Evolutionary conservation across 169 alveolate species (phyloP), one percentile per base, ranked within the genome.

Genomic region (Cryptosporidium muris): DNA sequence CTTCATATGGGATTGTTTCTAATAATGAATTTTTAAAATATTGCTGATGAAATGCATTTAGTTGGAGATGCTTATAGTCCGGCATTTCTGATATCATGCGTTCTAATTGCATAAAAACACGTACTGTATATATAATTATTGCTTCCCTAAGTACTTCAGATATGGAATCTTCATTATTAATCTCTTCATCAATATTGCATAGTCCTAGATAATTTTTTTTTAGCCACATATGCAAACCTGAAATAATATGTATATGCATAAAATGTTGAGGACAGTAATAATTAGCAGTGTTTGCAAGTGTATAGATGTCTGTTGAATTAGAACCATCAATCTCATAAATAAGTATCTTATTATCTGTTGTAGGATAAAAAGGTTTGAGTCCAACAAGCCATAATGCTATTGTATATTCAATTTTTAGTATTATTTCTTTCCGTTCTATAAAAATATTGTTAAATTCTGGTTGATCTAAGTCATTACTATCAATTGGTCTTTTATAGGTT

Each of bases 271-370:
- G 82, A 0, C 38, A 16, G 34, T 67, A 67, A 7, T 25, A 25
- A 25, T 52, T 40, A 8, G 45, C 51, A 2, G 51, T 67, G 42
- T 67, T 67, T 67, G 11, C 65, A 4, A 67, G 7, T 3, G 82
- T 67, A 56, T 53, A 67, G 0, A 67, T 53, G 45, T 67, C 82
- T 40, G 36, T 67, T 52, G 82, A 52, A 3, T 8, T n/a, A 11
- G 65, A 34, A 51, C 82, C 82, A 42, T 67, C 82, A 3, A 67
- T 14, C 45, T 67, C 82, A 67, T 51, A 67, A 38, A 36, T 42
- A 25, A 25, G 25, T 25, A 25, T 25, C 25, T 25, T 25, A 25
- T 25, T 25, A 25, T 25, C 25, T 25, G 25, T 25, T 25, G 25
- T 25, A 25, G 25, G 25, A 25, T 25, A 25, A 25, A 25, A 25